A percentile compares a stretch with the other conserved stretches of the same genome.
Evolutionary conservation across 1,139 yeast species (phyloP).

Genomic region (Yamadazyma blattariae): DNA sequence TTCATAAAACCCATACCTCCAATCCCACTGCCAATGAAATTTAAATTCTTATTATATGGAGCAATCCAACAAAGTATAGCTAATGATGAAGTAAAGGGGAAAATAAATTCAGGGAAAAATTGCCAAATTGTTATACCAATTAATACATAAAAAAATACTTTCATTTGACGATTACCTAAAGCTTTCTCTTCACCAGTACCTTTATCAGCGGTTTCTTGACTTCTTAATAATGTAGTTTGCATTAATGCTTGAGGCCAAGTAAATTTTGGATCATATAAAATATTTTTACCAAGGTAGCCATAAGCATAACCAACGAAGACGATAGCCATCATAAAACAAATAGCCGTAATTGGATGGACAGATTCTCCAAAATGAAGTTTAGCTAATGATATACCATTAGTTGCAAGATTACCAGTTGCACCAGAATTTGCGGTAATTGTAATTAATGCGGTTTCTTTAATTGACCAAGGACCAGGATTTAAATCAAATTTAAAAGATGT

Average conservation of each 20-base stretch:
- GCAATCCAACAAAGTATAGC: slow-evolving; percentile 45
- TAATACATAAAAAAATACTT: slow-evolving; percentile 28
- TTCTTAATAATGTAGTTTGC: slow-evolving; percentile 42
- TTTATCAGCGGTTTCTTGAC: slow-evolving; percentile 20
- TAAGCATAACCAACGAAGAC: slow-evolving; percentile 48
- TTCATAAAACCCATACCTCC: slow-evolving; percentile 46
- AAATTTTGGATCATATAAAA: slow-evolving; percentile 42
- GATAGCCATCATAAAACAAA: slow-evolving; percentile 43
- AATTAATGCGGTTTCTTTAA: slow-evolving; percentile 42
- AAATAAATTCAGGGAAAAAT: slow-evolving; percentile 39
- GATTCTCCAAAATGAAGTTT: slow-evolving; percentile 34
- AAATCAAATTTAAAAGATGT: slow-evolving; percentile 24
- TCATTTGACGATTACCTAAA: slow-evolving; percentile 28
- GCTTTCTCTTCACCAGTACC: slow-evolving; percentile 9
- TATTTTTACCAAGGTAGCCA: slow-evolving; percentile 42
- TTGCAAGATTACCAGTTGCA: slow-evolving; percentile 46
- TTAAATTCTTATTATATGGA: slow-evolving; percentile 32
- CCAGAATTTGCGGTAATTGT: slow-evolving; percentile 46
- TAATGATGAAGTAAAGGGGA: slow-evolving; percentile 40
- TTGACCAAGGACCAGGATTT: slow-evolving; percentile 49
- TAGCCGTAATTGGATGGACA: slow-evolving; percentile 28
- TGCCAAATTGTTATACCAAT: slow-evolving; percentile 36
- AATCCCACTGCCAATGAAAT: slow-evolving; percentile 43
- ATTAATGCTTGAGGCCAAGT: slow-evolving; percentile 47
- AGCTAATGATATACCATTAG: slow-evolving; percentile 39